Base-by-base conservation (phyloP, 2,329 filamentous ascomycete species). In the Fusarium sp. region DNA sequence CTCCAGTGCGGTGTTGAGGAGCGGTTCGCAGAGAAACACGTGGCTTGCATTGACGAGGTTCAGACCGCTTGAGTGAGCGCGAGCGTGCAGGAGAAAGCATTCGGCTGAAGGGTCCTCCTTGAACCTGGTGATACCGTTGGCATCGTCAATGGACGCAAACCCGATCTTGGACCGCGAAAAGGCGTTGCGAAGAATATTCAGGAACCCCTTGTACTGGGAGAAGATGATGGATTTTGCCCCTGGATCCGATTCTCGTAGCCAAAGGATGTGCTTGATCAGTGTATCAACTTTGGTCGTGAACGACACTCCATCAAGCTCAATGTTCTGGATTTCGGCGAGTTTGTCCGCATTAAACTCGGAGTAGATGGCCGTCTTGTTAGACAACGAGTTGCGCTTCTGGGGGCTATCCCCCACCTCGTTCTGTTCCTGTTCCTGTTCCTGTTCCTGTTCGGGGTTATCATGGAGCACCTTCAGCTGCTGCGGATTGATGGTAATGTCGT, bases 141-240 rank as follows among this genome's bases (percentile, higher is more conserved):
- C 85, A 16, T 89, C 88, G 66, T 93, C 90, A 64, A 98, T 92
- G 5, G 90, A 91, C 10, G 91, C 89, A 76, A 88, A 92, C 1
- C 92, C 91, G 71, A 99, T 96, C 57, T 90, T 89, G 81, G 94
- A 94, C 5, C 88, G 86, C 2, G 81, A 79, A 59, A 98, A 92
- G 0, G 95, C 96, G 11, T 86, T 87, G 10, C 87, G 87, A 1
- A 98, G 86, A 8, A 97, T 91, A 1, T 88, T 85, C 2, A 98
- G 86, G 75, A 98, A 98, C 62, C 94, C 92, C 64, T 89, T 89
- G 81, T 94, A 89, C 83, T 98, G 96, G 1, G 94, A 97, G 81
- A 98, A 99, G n/a, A 98, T 88, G 79, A 99, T 93, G 0, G 94
- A 93, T 80, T 98, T 98, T 11, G 94, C 91, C 0, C 94, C 94